Evolutionary conservation across 306 rosid genomes (phyloP), one percentile per base, ranked within the genome.

Genomic region (Quercus variabilis): DNA sequence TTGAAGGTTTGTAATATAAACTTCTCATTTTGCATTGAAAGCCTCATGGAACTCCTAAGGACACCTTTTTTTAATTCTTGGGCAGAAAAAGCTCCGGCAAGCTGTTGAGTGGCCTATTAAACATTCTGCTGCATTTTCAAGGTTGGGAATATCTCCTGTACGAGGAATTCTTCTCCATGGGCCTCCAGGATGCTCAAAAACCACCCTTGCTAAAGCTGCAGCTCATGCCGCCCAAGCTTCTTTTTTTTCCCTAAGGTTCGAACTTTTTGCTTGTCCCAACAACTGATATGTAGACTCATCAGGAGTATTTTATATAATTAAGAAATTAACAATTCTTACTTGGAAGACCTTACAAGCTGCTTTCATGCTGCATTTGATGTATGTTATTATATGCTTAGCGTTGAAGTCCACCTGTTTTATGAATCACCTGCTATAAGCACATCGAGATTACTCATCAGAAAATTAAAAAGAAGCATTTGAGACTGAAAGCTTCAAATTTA

Each of bases 161-260:
- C 92, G 94, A 18, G 99, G 99, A 79, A 81, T 95, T 90, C 99
- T 95, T 86, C 89, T 95, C 75, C 94, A 95, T 56, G 98, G 99
- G 73, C 99, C 99, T 75, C 98, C 99, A 15, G 98, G 98, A 80
- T 95, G 98, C 83, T 92, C 97, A 64, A 95, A 95, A 89, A 92
- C 97, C 57, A 95, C 99, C 52, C 94, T 95, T 71, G 98, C 97
- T 76, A 95, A 95, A 90, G 99, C 98, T 73, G 97, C 94, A 60
- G 97, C 96, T 56, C 88, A 91, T 87, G 97, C 98, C 76, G 90
- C 99, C 76, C 93, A 91, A 80, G 96, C 97, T 72, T 92, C 97
- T 10, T 91, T 95, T 86, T 91, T 92, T 84, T 91, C 98, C 75
- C 90, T 95, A 86, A 92, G 99, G 99, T 95, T 85, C 72, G 79